Base-by-base conservation (phyloP, 1,284 basidiomycete genomes). In the Cystobasidiaceae sp. region DNA sequence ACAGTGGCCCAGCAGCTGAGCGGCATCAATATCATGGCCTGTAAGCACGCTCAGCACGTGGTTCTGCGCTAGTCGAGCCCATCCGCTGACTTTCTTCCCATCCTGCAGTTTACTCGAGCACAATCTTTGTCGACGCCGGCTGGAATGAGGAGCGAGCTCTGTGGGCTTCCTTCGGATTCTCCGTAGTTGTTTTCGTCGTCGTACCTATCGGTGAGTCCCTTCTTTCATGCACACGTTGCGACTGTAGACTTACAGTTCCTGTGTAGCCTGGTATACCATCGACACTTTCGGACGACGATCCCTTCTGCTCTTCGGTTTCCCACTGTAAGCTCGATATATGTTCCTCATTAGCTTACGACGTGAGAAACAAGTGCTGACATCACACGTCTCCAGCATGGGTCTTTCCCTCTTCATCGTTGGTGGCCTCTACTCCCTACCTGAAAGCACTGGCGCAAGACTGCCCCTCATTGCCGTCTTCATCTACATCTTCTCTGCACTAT, bases 101-200 rank as follows among this genome's bases (percentile, higher is more conserved):
- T 39, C n/a, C 37, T 67, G 83, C 66, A 0, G 71, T 71, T 64
- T 84, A 84, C 76, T 84, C 82, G 0, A 85, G 85, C 2, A 83
- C 82, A 13, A 81, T 90, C 67, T 89, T 90, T 78, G 66, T 75
- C 1, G 74, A 84, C 70, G 81, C 83, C 9, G 81, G 81, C 30
- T 84, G 82, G 75, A 72, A 68, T 37, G 59, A 80, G 50, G 77
- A 77, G 30, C 59, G 71, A 45, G 81, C 84, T 0, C 79, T 88
- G 32, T 76, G 83, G 45, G 85, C 84, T 0, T 87, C 87, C 0
- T 81, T 83, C 71, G 83, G 81, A 21, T 84, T 83, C 71, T 82
- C 82, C 28, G 74, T 83, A n/a, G 77, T 87, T 27, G 86, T 73
- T 69, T 72, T 50, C 39, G 11, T 73, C 19, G 72, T 72, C 58